phyloP scores from a whole-genome alignment of 306 rosid species.

The Cicer yamashitae region DNA sequence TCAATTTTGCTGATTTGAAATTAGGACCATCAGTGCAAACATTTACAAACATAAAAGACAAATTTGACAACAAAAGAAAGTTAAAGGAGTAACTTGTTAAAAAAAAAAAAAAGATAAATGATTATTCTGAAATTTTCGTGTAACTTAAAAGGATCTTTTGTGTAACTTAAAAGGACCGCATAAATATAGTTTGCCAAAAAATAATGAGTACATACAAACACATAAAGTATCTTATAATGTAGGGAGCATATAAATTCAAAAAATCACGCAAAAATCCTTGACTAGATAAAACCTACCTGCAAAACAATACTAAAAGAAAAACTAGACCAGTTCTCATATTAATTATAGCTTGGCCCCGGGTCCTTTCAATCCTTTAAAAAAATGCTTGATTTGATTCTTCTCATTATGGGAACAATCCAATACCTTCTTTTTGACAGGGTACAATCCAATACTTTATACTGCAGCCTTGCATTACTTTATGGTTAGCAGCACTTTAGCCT shows the following conservation, averaged over 20 bases:
- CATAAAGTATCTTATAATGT: neutral
- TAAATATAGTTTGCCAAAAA: no score
- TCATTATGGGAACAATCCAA: neutral
- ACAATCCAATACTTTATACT: neutral
- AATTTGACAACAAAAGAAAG: no score
- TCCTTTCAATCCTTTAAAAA: neutral
- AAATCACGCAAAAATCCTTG: neutral
- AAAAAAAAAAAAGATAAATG: no score
- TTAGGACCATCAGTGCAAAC: no score
- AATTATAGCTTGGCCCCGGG: neutral
- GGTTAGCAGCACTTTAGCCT: neutral
- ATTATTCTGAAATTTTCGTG: no score
- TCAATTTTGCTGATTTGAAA: no score
- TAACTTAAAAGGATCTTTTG: no score
- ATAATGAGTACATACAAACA: neutral
- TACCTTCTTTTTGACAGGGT: no score
- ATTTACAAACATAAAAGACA: no score
- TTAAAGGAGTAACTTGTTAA: no score
- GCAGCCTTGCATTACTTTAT: constrained; percentile 2
- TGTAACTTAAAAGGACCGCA: no score
- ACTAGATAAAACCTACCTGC: neutral
- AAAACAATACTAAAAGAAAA: neutral
- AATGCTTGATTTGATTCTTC: neutral
- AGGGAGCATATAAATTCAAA: neutral
- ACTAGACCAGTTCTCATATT: neutral